Evolutionary conservation across 1,284 basidiomycete species (phyloP).

Genomic region (Puccinia triticina): DNA sequence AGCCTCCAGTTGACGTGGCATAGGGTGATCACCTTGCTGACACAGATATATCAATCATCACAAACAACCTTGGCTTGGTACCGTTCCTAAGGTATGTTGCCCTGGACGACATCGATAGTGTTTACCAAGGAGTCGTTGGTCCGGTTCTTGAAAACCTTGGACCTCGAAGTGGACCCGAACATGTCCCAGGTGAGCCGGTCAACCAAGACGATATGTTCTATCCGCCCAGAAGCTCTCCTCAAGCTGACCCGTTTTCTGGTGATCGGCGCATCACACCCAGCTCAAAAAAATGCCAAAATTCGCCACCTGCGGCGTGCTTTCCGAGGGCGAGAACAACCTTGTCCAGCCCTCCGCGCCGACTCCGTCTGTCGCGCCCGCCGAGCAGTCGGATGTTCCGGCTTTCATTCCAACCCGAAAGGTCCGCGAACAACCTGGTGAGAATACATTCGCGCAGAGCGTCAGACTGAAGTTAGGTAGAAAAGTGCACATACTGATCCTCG

Average conservation of each 20-base stretch:
- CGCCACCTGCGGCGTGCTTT: conserved; percentile 18
- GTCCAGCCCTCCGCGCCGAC: neutral
- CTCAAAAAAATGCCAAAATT: conserved; percentile 44
- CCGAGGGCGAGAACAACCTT: conserved; percentile 11
- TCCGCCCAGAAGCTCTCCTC: neutral
- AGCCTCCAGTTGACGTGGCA: neutral
- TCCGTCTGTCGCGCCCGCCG: neutral
- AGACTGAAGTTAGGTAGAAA: neutral
- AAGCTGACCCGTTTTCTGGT: neutral
- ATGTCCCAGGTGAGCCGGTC: conserved; percentile 20
- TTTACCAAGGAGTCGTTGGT: conserved; percentile 49
- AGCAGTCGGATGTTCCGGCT: conserved; percentile 4
- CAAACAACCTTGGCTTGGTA: neutral
- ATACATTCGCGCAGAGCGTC: neutral
- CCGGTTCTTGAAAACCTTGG: conserved; percentile 34
- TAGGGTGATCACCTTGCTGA: neutral
- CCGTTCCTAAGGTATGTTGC: neutral
- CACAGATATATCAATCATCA: neutral
- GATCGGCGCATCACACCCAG: neutral
- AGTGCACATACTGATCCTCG: neutral
- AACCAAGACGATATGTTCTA: neutral
- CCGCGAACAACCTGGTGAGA: conserved; percentile 45
- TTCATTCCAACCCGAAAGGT: conserved; percentile 46
- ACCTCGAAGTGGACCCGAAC: conserved; percentile 46
- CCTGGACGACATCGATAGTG: conserved; percentile 42